Evolutionary conservation across 805 yeast species (phyloP), one percentile per base, ranked within the genome.

Genomic region (Barnettozyma sucrosica): DNA sequence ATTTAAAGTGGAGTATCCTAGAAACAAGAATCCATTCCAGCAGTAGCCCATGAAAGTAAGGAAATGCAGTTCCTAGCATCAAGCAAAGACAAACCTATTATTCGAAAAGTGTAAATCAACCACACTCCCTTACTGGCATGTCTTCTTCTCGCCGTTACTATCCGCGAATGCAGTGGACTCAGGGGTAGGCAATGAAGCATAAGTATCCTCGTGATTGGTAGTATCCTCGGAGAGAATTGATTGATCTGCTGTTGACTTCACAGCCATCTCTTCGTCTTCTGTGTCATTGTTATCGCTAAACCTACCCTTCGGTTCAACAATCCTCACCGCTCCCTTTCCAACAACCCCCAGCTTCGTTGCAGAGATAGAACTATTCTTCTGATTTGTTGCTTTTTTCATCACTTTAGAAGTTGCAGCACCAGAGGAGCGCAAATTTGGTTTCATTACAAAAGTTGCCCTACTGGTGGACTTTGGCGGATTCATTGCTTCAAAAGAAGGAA

Each of bases 401-500:
- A 43, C 33, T 26, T 16, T 39, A 16, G 42, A 25, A 14, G 21
- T 3, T 16, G 42, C n/a, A 39, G 37, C 36, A n/a, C n/a, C n/a
- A 33, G 24, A 43, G 1, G 44, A 16, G 2, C 42, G 20, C 23
- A 44, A 40, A 2, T 48, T 20, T 34, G 37, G 14, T 7, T 46
- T 46, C 21, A 33, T 5, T n/a, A 8, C 45, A n/a, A 49, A 44
- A 10, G 18, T 50, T 16, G 46, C 28, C 24, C 51, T 56, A 21
- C 52, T 47, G 25, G 52, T 44, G 14, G 50, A 36, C 16, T 36
- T 47, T 16, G 63, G 61, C 21, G 63, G 64, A 20, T 57, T 58
- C n/a, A 58, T 53, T 2, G 64, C 63, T 43, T 59, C 60, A 47
- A 55, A 61, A 2, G 58, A 48, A 30, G 65, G 63, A 54, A 61